Conservation (phyloP, 768 basidiomycete genomes). For the Aureoboletus auriporus region DNA sequence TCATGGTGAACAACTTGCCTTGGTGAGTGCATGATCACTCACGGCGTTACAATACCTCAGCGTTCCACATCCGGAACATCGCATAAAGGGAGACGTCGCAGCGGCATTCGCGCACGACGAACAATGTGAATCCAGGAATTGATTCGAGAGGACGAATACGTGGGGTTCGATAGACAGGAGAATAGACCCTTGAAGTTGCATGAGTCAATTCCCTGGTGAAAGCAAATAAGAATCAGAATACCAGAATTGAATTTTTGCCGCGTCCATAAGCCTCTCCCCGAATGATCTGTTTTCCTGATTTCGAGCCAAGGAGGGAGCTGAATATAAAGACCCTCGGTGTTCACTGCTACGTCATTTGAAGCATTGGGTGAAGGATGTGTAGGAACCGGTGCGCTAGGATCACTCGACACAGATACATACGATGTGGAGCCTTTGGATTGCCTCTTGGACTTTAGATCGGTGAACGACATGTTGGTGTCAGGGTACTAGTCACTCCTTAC, state of each 20-base stretch:
- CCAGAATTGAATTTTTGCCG: slow-evolving; percentile 35
- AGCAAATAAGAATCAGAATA: slow-evolving; percentile 13
- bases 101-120: slow-evolving; percentile 57
- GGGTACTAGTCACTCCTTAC: too few relatives aligned
- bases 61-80: slow-evolving; percentile 70
- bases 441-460: slow-evolving; percentile 27
- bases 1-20: neutral
- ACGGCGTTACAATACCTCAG: slow-evolving; percentile 78
- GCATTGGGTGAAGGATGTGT: slow-evolving; percentile 24
- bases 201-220: neutral
- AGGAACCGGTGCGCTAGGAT: slow-evolving; percentile 17
- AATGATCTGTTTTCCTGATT: slow-evolving; percentile 31
- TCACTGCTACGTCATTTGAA: slow-evolving; percentile 4
- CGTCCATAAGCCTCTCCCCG: slow-evolving; percentile 47
- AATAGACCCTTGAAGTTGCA: slow-evolving; percentile 45
- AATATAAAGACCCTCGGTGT: slow-evolving; percentile 17
- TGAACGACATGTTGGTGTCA: slow-evolving; percentile 33
- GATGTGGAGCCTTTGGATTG: slow-evolving; percentile 31
- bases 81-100: slow-evolving; percentile 41
- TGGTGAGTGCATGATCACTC: slow-evolving; percentile 19
- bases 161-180: slow-evolving; percentile 59
- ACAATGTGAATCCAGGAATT: slow-evolving; percentile 59
- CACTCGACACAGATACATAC: slow-evolving; percentile 32
- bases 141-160: slow-evolving; percentile 60
- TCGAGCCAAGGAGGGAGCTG: slow-evolving; percentile 40